These are phyloP conservation scores for Cryphonectria carpinicola DNA, from an alignment of 2,329 filamentous ascomycete species.

Conservation along the genomic window DNA sequence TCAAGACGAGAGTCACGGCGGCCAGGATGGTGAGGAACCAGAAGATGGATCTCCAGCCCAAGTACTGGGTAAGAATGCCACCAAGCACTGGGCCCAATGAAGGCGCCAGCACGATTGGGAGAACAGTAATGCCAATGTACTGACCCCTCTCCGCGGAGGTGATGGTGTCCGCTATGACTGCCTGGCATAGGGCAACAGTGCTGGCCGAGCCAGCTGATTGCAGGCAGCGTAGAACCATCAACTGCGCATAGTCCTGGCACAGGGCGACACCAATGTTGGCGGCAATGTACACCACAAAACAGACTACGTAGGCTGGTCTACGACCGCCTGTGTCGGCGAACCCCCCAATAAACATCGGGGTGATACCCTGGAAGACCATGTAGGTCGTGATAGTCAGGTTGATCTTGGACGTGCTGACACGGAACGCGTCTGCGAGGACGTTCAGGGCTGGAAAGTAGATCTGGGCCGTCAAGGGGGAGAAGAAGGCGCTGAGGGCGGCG, in stretches of 20 bases:
- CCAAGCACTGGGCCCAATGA: constrained; percentile 52
- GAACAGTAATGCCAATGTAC: constrained; percentile 58
- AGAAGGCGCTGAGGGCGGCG: constrained; percentile 45
- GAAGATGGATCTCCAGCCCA: constrained; percentile 57
- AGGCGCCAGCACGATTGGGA: constrained; percentile 50
- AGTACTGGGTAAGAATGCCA: constrained; percentile 50
- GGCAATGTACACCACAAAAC: constrained; percentile 56
- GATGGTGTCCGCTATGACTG: constrained; percentile 66
- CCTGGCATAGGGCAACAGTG: constrained; percentile 60
- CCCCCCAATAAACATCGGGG: constrained; percentile 52
- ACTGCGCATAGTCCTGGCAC: constrained; percentile 50
- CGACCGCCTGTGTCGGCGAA: constrained; percentile 59
- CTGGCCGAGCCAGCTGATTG: constrained; percentile 63
- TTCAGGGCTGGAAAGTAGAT: constrained; percentile 61
- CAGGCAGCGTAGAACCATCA: constrained; percentile 58
- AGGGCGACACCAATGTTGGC: constrained; percentile 59
- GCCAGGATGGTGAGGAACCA: constrained; percentile 53
- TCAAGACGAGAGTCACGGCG: constrained; percentile 39
- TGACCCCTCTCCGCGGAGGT: constrained; percentile 65
- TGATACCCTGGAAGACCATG: constrained; percentile 63
- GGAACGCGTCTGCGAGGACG: constrained; percentile 51
- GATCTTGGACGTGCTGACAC: constrained; percentile 46
- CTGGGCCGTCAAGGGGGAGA: constrained; percentile 52
- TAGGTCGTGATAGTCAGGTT: constrained; percentile 60
- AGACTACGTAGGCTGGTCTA: constrained; percentile 57